Percentiles rank a stretch among this genome's conserved stretches.
phyloP scores from a whole-genome alignment of 257 asterid genomes.

The Salvia rosmarinus region DNA sequence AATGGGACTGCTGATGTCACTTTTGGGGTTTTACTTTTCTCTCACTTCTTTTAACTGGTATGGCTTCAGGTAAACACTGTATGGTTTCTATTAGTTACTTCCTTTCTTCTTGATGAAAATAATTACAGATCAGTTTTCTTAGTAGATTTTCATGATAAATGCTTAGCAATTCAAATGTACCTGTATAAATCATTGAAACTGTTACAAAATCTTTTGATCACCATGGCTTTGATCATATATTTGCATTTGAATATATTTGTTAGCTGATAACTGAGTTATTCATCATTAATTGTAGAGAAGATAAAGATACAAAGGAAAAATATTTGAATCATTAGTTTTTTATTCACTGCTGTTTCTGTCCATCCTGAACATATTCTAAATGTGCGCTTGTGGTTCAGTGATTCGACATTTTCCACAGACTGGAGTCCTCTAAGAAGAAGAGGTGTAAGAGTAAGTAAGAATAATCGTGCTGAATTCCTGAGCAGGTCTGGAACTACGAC shows the following conservation, averaged over 20 bases:
- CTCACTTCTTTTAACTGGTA: conserved; percentile 45
- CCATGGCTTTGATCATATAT: conserved; percentile 12
- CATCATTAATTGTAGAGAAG: neutral
- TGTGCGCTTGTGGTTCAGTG: conserved; percentile 45
- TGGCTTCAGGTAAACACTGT: conserved; percentile 44
- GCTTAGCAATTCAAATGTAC: neutral
- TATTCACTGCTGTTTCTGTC: conserved; percentile 18
- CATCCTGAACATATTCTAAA: conserved; percentile 21
- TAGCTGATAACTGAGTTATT: neutral
- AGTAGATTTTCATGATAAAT: conserved; percentile 4
- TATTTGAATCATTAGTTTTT: neutral
- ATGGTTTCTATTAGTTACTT: conserved; percentile 21
- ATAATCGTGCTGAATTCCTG: conserved; percentile 68
- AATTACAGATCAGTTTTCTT: neutral
- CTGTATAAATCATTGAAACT: neutral
- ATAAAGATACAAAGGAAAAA: neutral
- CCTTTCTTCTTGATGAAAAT: conserved; percentile 23
- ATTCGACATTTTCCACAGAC: conserved; percentile 41
- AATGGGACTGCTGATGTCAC: conserved; percentile 50
- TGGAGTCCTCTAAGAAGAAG: conserved; percentile 46
- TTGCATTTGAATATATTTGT: neutral
- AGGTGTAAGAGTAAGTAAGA: conserved; percentile 38
- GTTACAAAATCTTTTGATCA: conserved; percentile 6
- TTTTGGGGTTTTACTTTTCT: conserved; percentile 44
- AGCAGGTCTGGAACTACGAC: conserved; percentile 52